Evolutionary conservation across 2,329 filamentous ascomycete genomes (phyloP).

Genomic region (Rhynchosporium secalis): DNA sequence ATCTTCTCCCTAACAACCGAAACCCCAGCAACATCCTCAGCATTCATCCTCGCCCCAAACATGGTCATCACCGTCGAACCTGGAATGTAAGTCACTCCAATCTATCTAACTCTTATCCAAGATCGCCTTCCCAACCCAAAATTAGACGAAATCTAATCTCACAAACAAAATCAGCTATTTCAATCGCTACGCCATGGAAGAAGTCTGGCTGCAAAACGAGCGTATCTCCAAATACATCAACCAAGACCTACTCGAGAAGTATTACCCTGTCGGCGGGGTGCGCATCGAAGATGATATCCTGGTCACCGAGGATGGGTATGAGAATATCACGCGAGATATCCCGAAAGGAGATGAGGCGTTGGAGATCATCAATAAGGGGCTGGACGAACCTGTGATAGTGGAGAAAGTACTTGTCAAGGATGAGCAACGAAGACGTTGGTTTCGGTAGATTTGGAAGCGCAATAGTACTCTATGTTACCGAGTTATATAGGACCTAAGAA

Average conservation of each 20-base stretch:
- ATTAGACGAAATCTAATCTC: not conserved
- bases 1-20: conserved; percentile 26
- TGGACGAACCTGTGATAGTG: conserved; percentile 9
- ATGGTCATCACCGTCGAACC: conserved; percentile 81
- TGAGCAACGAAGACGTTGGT: conserved; percentile 22
- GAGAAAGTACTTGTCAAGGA: conserved; percentile 10
- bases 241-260: conserved; percentile 61
- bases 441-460: conserved; percentile 25
- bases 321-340: conserved; percentile 74
- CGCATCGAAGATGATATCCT: conserved; percentile 90
- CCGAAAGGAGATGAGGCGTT: conserved; percentile 75
- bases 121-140: not conserved
- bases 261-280: conserved; percentile 81
- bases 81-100: conserved; percentile 54
- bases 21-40: conserved; percentile 13
- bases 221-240: conserved; percentile 66
- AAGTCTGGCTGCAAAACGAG: conserved; percentile 61
- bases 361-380: conserved; percentile 51
- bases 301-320: conserved; percentile 73
- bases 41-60: conserved; percentile 51
- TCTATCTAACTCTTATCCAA: no score
- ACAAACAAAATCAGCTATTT: conserved; percentile 59
- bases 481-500: no score
- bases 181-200: conserved; percentile 70
- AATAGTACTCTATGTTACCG: no score